Conservation (phyloP, 306 rosid genomes). For the Lathyrus tuberosus region DNA sequence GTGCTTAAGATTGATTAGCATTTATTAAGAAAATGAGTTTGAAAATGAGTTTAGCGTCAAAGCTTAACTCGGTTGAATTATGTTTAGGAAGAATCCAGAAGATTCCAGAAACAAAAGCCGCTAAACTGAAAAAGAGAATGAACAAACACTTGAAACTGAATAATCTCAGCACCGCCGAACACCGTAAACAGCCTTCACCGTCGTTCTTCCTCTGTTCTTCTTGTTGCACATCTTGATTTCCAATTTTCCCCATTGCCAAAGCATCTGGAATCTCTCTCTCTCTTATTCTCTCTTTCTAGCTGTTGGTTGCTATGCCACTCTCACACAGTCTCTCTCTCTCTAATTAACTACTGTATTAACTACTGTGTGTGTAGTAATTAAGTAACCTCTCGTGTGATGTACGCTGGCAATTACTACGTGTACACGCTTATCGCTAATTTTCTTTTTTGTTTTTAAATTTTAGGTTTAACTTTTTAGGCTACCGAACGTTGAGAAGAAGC, state of each 20-base stretch:
- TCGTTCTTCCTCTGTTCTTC: conserved; percentile 35
- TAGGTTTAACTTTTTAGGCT: conserved; percentile 52
- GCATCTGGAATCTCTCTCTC: conserved; percentile 56
- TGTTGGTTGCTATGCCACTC: not conserved
- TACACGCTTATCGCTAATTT: not conserved
- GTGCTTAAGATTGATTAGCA: no score
- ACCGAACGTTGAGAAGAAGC: conserved; percentile 84
- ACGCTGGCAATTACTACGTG: conserved; percentile 9
- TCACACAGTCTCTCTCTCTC: conserved; percentile 37
- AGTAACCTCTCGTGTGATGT: conserved; percentile 2
- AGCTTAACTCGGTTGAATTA: conserved; percentile 33
- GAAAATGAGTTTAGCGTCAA: conserved; percentile 75
- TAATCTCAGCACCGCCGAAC: conserved; percentile 46
- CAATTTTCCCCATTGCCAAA: conserved; percentile 53
- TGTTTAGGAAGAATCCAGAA: conserved; percentile 77
- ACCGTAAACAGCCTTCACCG: not conserved
- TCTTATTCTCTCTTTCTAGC: conserved; percentile 16
- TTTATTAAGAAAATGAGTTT: no score
- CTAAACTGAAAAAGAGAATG: conserved; percentile 57
- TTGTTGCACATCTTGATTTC: conserved; percentile 34
- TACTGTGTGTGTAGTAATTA: not conserved
- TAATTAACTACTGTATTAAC: conserved; percentile 16
- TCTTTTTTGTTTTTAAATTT: not conserved
- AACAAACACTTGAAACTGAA: conserved; percentile 76
- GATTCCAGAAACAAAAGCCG: conserved; percentile 70